A percentile compares a stretch with the other conserved stretches of the same genome.
Conservation (phyloP, 352 stramenopile genomes). For the Globisporangium spiculum region DNA sequence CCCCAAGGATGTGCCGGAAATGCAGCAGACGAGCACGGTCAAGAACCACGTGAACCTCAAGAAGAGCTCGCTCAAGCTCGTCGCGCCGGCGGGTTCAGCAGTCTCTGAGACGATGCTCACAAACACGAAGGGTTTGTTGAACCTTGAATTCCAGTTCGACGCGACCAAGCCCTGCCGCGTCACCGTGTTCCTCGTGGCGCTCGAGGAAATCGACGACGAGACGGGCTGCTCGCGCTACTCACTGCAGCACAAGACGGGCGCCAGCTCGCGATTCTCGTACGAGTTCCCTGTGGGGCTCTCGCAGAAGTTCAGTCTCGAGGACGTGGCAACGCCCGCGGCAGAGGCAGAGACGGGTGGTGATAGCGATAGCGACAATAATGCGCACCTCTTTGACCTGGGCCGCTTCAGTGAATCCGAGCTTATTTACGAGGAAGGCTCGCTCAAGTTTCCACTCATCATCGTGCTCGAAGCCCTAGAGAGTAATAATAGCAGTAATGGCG, state of each 20-base stretch:
- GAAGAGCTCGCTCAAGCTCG: constrained; percentile 69
- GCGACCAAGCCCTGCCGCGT: constrained; percentile 71
- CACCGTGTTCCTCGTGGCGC: constrained; percentile 57
- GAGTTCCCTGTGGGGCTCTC: constrained; percentile 49
- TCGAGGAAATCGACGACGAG: constrained; percentile 66
- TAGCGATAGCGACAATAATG: constrained; percentile 11
- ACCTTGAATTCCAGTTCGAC: constrained; percentile 76
- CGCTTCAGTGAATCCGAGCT: constrained; percentile 38
- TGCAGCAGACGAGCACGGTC: constrained; percentile 81
- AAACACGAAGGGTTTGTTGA: constrained; percentile 21
- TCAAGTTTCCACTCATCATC: constrained; percentile 65
- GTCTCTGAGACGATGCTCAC: constrained; percentile 15
- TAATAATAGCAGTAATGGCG: background rate
- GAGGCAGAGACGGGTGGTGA: constrained; percentile 11
- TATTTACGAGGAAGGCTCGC: constrained; percentile 37
- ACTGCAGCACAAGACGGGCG: constrained; percentile 43
- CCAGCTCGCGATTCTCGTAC: constrained; percentile 26
- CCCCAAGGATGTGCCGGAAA: constrained; percentile 61
- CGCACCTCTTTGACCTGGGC: constrained; percentile 42
- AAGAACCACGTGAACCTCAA: constrained; percentile 87
- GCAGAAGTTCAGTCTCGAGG: constrained; percentile 46
- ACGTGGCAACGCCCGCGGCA: constrained; percentile 12
- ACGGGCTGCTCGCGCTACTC: constrained; percentile 60
- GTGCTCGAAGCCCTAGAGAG: constrained; percentile 53
- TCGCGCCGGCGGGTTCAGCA: constrained; percentile 6